Evolutionary conservation across 495 filamentous ascomycete species (phyloP).

Genomic region (Penicillium goetzii): DNA sequence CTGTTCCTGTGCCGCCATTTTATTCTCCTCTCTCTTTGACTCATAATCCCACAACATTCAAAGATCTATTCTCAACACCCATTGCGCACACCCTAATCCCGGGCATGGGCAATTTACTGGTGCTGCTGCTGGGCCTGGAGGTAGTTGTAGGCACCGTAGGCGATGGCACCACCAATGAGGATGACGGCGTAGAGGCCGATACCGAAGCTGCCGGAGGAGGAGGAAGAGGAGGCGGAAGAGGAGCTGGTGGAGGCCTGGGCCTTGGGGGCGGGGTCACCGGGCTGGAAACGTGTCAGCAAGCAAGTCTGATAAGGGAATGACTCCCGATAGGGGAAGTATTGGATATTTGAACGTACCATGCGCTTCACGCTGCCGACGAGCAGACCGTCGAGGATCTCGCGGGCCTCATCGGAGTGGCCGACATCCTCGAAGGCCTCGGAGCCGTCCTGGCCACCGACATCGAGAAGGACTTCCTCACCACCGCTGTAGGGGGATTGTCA

Average conservation of each 20-base stretch:
- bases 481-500: slow-evolving; percentile 60
- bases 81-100: background rate
- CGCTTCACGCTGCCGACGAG: slow-evolving; percentile 83
- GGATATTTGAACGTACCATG: slow-evolving; percentile 59
- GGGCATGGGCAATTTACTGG: background rate
- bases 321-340: background rate
- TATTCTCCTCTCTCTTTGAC: background rate
- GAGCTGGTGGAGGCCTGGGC: slow-evolving; percentile 55
- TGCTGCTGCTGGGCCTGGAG: slow-evolving; percentile 59
- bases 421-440: slow-evolving; percentile 99
- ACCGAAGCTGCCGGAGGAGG: slow-evolving; percentile 61
- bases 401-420: slow-evolving; percentile 97
- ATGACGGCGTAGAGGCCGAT: slow-evolving; percentile 83
- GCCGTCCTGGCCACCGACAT: slow-evolving; percentile 94
- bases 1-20: background rate
- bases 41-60: background rate
- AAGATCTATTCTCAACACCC: background rate
- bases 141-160: slow-evolving; percentile 88
- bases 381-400: slow-evolving; percentile 85
- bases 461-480: slow-evolving; percentile 96
- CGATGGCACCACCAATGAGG: slow-evolving; percentile 73
- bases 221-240: slow-evolving; percentile 51
- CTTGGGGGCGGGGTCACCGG: slow-evolving; percentile 82
- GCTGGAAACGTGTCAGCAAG: slow-evolving; percentile 52
- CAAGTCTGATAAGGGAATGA: slow-evolving; percentile 4